Conservation (phyloP, 768 basidiomycete species). For the Rhizopogon vesiculosus region DNA sequence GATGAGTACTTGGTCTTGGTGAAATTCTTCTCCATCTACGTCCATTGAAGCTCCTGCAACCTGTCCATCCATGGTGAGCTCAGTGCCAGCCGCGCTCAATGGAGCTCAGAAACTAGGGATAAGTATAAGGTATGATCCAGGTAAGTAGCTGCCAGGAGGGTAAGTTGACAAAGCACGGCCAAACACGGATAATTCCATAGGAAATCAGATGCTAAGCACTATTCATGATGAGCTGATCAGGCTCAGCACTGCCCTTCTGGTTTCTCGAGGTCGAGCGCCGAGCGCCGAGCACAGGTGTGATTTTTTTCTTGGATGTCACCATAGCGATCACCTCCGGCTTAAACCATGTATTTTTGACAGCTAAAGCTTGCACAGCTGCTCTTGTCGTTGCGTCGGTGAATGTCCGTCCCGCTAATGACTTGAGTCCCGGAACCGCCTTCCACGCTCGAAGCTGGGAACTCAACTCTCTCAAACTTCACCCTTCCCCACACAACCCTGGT, state of each 20-base stretch:
- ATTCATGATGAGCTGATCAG: background rate
- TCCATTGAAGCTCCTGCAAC: constrained; percentile 20
- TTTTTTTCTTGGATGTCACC: constrained; percentile 1
- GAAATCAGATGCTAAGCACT: too few relatives aligned
- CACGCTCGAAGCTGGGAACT: background rate
- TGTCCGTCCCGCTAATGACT: background rate
- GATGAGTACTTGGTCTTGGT: background rate
- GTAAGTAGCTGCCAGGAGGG: too few relatives aligned
- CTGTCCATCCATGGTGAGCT: constrained; percentile 15
- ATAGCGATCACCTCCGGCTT: background rate
- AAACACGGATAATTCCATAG: background rate
- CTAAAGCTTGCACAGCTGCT: background rate
- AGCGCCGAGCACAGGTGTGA: background rate
- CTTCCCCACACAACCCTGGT: background rate
- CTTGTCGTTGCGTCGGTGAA: background rate
- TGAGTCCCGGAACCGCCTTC: background rate
- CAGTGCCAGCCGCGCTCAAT: background rate
- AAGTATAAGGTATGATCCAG: background rate
- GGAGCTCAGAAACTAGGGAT: background rate
- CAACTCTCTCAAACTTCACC: background rate
- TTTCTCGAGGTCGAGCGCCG: too few relatives aligned
- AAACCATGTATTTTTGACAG: background rate
- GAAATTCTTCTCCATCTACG: constrained; percentile 17
- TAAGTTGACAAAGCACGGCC: constrained; percentile 2
- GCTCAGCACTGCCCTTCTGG: background rate